Evolutionary conservation across 2,329 filamentous ascomycete species (phyloP).

Genomic region (Monilinia vaccinii-corymbosi): DNA sequence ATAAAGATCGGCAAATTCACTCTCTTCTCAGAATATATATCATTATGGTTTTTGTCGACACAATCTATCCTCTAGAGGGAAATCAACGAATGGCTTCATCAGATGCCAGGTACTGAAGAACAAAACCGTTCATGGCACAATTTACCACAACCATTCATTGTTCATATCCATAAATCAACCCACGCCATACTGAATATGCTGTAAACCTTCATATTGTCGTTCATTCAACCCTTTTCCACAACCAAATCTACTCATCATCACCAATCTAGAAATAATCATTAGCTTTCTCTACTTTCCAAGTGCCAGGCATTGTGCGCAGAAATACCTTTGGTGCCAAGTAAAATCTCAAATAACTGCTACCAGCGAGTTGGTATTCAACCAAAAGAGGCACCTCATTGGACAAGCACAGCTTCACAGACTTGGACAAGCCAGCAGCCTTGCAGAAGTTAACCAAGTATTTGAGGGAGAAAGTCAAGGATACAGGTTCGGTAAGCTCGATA

Average conservation of each 20-base stretch:
- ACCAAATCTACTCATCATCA: constrained; percentile 46
- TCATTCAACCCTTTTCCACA: constrained; percentile 19
- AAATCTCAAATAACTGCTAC: constrained; percentile 87
- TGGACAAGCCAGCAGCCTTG: constrained; percentile 84
- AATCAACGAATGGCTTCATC: neutral
- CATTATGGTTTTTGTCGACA: neutral
- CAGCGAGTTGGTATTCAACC: constrained; percentile 78
- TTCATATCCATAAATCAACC: constrained; percentile 28
- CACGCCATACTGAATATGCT: constrained; percentile 26
- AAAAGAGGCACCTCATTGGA: constrained; percentile 94
- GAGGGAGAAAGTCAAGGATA: constrained; percentile 91
- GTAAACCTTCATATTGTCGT: constrained; percentile 22
- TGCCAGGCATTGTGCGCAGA: neutral
- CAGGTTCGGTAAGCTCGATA: constrained; percentile 86
- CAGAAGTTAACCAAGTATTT: constrained; percentile 99
- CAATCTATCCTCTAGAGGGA: neutral
- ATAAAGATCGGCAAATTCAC: neutral
- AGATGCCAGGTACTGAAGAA: neutral
- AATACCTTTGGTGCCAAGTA: constrained; percentile 93
- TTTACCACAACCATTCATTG: neutral
- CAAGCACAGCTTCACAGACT: constrained; percentile 79
- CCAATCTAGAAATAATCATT: constrained; percentile 48
- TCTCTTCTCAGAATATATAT: neutral
- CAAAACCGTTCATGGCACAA: constrained; percentile 5
- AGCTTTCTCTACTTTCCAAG: constrained; percentile 6